Evolutionary conservation across 768 basidiomycete genomes (phyloP).

Genomic region (Leccinellum rugosiceps): DNA sequence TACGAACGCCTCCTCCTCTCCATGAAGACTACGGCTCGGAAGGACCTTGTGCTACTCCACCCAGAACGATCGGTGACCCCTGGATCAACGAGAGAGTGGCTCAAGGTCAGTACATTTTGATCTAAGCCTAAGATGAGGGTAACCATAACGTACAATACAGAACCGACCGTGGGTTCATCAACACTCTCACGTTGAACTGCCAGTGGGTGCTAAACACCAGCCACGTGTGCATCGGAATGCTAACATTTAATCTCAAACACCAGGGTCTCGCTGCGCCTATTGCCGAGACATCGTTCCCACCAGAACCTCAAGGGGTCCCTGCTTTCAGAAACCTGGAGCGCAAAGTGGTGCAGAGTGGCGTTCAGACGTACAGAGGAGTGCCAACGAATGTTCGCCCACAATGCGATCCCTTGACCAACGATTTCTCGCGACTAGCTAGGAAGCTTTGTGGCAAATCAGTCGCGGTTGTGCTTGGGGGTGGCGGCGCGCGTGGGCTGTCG

Average conservation of each 20-base stretch:
- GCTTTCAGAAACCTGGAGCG: slow-evolving; percentile 93
- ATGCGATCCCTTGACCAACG: slow-evolving; percentile 78
- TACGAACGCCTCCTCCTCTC: slow-evolving; percentile 91
- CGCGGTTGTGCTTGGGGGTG: slow-evolving; percentile 92
- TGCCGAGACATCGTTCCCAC: slow-evolving; percentile 55
- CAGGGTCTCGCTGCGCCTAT: slow-evolving; percentile 72
- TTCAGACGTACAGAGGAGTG: slow-evolving; percentile 80
- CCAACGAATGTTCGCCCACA: slow-evolving; percentile 62
- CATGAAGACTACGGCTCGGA: slow-evolving; percentile 97
- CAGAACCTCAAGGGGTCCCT: slow-evolving; percentile 84
- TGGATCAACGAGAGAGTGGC: slow-evolving; percentile 93
- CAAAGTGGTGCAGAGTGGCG: slow-evolving; percentile 83
- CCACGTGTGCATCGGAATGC: background rate
- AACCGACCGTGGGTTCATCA: slow-evolving; percentile 95
- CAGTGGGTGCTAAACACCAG: slow-evolving; percentile 44
- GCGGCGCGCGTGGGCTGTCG: slow-evolving; percentile 89
- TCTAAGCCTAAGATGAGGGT: background rate
- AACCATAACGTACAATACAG: slow-evolving; percentile 37
- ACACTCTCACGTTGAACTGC: slow-evolving; percentile 92
- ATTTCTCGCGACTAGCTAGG: slow-evolving; percentile 89
- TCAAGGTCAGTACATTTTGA: slow-evolving; percentile 57
- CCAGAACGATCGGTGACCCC: slow-evolving; percentile 85
- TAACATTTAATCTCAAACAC: slow-evolving; percentile 5
- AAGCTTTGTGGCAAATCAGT: slow-evolving; percentile 91
- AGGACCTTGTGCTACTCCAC: slow-evolving; percentile 92